Conservation (phyloP, 1,284 basidiomycete genomes). For the Rhodotorula sp. region DNA sequence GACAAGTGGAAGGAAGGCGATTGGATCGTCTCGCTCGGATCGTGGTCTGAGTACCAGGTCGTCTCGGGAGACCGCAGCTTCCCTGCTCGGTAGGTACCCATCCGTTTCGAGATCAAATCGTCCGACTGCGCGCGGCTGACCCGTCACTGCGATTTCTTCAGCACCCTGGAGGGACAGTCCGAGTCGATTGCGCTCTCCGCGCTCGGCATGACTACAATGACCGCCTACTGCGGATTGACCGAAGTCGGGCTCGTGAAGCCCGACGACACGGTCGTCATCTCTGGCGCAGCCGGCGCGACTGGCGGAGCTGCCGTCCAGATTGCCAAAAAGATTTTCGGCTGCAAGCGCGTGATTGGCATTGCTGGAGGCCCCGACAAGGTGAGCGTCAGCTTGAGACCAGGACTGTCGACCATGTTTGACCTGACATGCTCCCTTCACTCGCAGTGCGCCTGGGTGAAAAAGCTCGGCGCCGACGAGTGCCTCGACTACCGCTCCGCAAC, state of each 20-base stretch:
- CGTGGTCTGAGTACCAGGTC: constrained; percentile 14
- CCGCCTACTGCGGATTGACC: constrained; percentile 17
- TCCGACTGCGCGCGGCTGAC: neutral
- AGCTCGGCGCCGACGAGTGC: constrained; percentile 56
- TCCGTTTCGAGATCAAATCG: neutral
- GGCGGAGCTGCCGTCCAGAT: constrained; percentile 25
- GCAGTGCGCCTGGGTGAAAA: constrained; percentile 50
- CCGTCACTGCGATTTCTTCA: neutral
- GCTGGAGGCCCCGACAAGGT: constrained; percentile 28
- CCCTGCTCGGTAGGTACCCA: constrained; percentile 8
- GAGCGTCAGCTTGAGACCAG: neutral
- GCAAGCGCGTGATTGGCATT: constrained; percentile 27
- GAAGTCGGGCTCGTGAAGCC: constrained; percentile 20
- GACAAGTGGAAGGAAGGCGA: constrained; percentile 14
- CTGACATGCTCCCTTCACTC: neutral
- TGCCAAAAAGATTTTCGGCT: constrained; percentile 26
- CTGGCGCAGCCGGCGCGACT: constrained; percentile 28
- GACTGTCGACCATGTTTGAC: too few species aligned
- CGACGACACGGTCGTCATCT: constrained; percentile 20
- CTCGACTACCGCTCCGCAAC: constrained; percentile 58
- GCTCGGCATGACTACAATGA: constrained; percentile 21
- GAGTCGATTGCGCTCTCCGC: constrained; percentile 21
- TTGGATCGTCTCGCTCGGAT: constrained; percentile 2
- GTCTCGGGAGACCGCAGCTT: constrained; percentile 2
- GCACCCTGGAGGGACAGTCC: constrained; percentile 9